Evolutionary conservation across 805 yeast genomes (phyloP).

Genomic region (Ogataea naganishii): DNA sequence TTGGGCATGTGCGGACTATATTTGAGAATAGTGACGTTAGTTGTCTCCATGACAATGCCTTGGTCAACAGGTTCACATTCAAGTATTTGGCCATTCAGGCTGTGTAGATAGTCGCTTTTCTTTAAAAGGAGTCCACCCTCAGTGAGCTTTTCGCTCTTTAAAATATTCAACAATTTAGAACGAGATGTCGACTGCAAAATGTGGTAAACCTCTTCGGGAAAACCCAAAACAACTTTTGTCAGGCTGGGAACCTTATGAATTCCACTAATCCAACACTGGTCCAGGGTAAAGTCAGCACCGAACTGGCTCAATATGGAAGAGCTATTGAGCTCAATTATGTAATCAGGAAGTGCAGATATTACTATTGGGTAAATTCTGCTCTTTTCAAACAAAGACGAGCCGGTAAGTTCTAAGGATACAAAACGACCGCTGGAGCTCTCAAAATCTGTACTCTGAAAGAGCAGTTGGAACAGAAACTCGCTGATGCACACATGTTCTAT

Average conservation of each 20-base stretch:
- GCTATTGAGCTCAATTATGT: slow-evolving; percentile 31
- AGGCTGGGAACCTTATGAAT: slow-evolving; percentile 23
- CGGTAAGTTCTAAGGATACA: slow-evolving; percentile 14
- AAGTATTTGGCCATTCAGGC: slow-evolving; percentile 40
- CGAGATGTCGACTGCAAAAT: slow-evolving; percentile 28
- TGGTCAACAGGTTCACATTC: slow-evolving; percentile 71
- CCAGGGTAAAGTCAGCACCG: slow-evolving; percentile 33
- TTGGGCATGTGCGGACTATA: too few relatives aligned
- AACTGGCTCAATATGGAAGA: slow-evolving; percentile 24
- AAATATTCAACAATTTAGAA: slow-evolving; percentile 21
- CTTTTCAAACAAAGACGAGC: slow-evolving; percentile 14
- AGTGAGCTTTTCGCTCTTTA: slow-evolving; percentile 24
- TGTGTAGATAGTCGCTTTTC: slow-evolving; percentile 34
- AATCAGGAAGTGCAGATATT: slow-evolving; percentile 14
- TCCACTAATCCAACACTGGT: slow-evolving; percentile 27
- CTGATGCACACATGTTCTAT: too few relatives aligned
- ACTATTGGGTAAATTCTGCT: slow-evolving; percentile 29
- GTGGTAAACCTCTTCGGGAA: slow-evolving; percentile 39
- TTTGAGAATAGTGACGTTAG: slow-evolving; percentile 49
- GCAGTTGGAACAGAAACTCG: too few relatives aligned
- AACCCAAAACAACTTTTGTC: slow-evolving; percentile 28
- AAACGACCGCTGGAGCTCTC: slow-evolving; percentile 5
- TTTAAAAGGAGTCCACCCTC: slow-evolving; percentile 19
- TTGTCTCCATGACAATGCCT: slow-evolving; percentile 40
- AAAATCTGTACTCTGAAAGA: too few relatives aligned